These are phyloP conservation scores for Daedaleopsis sinensis DNA, from an alignment of 768 basidiomycete species.

Conservation along the genomic window DNA sequence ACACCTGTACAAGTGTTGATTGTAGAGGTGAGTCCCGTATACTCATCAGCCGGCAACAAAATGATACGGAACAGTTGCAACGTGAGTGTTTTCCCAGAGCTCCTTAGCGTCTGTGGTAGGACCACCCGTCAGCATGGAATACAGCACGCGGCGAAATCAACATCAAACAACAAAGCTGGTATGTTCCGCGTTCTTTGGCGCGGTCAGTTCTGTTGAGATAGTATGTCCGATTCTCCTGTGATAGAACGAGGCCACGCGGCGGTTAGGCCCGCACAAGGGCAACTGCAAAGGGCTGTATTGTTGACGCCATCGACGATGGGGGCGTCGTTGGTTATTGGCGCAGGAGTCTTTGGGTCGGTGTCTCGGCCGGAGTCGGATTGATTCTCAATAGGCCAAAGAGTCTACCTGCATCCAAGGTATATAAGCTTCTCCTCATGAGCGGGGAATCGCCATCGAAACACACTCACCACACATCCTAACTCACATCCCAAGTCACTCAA, in stretches of 20 bases:
- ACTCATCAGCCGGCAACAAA: background rate
- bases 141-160: constrained; percentile 7
- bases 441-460: constrained; percentile 2
- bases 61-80: background rate
- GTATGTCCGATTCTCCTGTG: constrained; percentile 12
- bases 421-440: constrained; percentile 1
- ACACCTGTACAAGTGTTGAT: background rate
- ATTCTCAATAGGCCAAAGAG: background rate
- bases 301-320: constrained; percentile 11
- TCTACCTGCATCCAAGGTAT: background rate
- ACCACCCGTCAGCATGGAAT: constrained; percentile 2
- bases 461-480: background rate
- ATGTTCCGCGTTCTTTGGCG: background rate
- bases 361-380: background rate
- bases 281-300: constrained; percentile 11
- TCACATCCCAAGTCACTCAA: background rate
- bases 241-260: constrained; percentile 9
- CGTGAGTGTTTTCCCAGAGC: background rate
- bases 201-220: constrained; percentile 5
- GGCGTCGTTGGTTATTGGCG: constrained; percentile 1
- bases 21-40: background rate
- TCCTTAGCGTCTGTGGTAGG: constrained; percentile 7
- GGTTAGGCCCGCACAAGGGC: constrained; percentile 1
- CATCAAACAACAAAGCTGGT: constrained; percentile 10
- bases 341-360: background rate